phyloP scores from a whole-genome alignment of 2,329 filamentous ascomycete genomes.

The Blumeria graminis region DNA sequence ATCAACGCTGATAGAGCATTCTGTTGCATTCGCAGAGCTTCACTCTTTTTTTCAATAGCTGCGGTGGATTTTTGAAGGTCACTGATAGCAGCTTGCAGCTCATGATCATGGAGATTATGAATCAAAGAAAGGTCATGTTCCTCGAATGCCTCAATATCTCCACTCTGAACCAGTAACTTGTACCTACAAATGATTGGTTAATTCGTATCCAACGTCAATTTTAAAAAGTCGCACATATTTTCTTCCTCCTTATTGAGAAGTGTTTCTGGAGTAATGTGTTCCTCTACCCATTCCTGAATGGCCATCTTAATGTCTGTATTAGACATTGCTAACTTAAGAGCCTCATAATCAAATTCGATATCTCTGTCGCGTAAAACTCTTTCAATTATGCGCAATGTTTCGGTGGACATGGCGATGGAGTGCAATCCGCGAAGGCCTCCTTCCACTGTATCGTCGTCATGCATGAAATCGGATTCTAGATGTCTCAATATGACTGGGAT shows the following conservation, averaged over 20 bases:
- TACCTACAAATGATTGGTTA: constrained; percentile 19
- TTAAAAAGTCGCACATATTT: constrained; percentile 19
- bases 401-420: too few species aligned
- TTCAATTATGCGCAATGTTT: constrained; percentile 9
- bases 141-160: constrained; percentile 15
- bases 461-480: too few species aligned
- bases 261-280: constrained; percentile 25
- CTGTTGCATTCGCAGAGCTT: constrained; percentile 34
- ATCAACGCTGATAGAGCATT: constrained; percentile 31
- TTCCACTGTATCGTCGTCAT: too few species aligned
- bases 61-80: constrained; percentile 40
- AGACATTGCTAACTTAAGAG: constrained; percentile 9
- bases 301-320: constrained; percentile 10
- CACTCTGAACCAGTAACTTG: constrained; percentile 23
- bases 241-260: constrained; percentile 30
- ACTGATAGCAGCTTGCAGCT: constrained; percentile 34
- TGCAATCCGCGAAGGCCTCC: too few species aligned
- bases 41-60: constrained; percentile 38
- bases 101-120: constrained; percentile 30
- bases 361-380: constrained; percentile 12
- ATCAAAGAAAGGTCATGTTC: constrained; percentile 22
- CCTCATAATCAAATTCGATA: constrained; percentile 12
- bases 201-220: neutral
- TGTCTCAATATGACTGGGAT: too few species aligned
- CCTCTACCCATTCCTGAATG: constrained; percentile 22